A percentile compares a stretch with the other conserved stretches of the same genome.
These are phyloP conservation scores for Glarea lozoyensis DNA, from an alignment of 495 filamentous ascomycete species.

Conservation along the genomic window DNA sequence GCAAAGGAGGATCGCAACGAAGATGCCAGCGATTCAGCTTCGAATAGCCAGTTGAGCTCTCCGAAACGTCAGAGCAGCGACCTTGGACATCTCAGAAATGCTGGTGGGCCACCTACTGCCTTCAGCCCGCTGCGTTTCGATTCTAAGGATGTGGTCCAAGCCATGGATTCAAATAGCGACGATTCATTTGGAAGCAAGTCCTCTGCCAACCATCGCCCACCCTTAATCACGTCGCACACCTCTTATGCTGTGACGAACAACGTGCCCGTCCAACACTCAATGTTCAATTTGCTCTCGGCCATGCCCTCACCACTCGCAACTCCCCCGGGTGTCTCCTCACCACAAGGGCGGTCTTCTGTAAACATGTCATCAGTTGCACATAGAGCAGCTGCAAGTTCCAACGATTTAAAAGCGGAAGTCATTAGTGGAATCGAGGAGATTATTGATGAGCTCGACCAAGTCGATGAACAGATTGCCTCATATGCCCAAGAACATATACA, in stretches of 20 bases:
- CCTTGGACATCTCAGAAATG: not conserved
- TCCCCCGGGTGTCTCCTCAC: constrained; percentile 21
- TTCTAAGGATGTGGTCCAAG: constrained; percentile 21
- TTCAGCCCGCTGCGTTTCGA: constrained; percentile 30
- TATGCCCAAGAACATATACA: constrained; percentile 86
- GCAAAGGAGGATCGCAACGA: constrained; percentile 70
- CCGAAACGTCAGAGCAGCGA: constrained; percentile 8
- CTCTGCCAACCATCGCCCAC: constrained; percentile 36
- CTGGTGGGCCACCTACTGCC: constrained; percentile 23
- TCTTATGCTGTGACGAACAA: constrained; percentile 41
- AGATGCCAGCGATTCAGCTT: constrained; percentile 35
- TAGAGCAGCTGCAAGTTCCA: constrained; percentile 17
- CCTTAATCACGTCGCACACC: constrained; percentile 41
- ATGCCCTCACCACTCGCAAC: constrained; percentile 27
- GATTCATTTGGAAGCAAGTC: constrained; percentile 14
- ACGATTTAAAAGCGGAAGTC: constrained; percentile 77
- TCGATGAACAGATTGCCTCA: constrained; percentile 79
- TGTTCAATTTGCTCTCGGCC: constrained; percentile 72
- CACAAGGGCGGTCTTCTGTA: constrained; percentile 9
- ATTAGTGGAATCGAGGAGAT: constrained; percentile 84
- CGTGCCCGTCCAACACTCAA: constrained; percentile 47
- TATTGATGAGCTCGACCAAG: constrained; percentile 80
- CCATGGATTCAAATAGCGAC: constrained; percentile 16
- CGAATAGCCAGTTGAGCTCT: constrained; percentile 17
- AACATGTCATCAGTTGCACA: constrained; percentile 16